Base-by-base conservation (phyloP, 345 rosid genomes). In the Aquilaria sinensis region DNA sequence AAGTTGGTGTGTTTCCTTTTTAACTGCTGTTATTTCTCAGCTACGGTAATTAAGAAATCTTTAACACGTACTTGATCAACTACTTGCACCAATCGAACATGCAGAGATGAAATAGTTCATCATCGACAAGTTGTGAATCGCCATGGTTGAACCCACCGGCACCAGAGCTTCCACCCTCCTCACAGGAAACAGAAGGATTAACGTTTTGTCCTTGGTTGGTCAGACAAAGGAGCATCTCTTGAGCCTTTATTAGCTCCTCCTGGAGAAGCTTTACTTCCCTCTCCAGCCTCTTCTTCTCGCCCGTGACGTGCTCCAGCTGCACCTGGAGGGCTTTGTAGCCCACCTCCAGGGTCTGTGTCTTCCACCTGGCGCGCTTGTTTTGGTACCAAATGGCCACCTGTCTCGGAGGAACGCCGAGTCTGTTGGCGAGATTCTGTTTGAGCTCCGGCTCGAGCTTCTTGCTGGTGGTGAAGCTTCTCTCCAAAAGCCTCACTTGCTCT, bases 381-480 rank as follows among this genome's bases (percentile, higher is more conserved):
- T 93, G 98, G 72, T 87, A 93, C 98, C 98, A 93, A 55, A 93
- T 78, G 10, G 98, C 90, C 0, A 93, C 87, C 74, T 86, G 98
- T 63, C 94, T 73, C 3, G 92, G 81, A 9, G 96, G 92, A 51
- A 93, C 80, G 1, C 85, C 80, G 0, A 93, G 83, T 69, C 80
- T 85, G 57, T 57, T 80, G 0, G 97, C 85, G 2, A 93, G 85
- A 56, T 83, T 85, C 59, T 72, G 82, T 77, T 90, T 93, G 51
- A 78, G 84, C 67, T 80, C 90, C 2, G 89, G 87, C 60, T 79
- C 88, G 0, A 93, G 90, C 75, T 86, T 93, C 75, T 80, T 86
- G 85, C 75, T 74, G 76, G 77, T 1, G 32, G 63, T 70, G 81
- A 93, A 93, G 68, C 87, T 84, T 32, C 74, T 85, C 81, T 93